phyloP scores from a whole-genome alignment of 331 rosid species.

The Saraca asoca region DNA sequence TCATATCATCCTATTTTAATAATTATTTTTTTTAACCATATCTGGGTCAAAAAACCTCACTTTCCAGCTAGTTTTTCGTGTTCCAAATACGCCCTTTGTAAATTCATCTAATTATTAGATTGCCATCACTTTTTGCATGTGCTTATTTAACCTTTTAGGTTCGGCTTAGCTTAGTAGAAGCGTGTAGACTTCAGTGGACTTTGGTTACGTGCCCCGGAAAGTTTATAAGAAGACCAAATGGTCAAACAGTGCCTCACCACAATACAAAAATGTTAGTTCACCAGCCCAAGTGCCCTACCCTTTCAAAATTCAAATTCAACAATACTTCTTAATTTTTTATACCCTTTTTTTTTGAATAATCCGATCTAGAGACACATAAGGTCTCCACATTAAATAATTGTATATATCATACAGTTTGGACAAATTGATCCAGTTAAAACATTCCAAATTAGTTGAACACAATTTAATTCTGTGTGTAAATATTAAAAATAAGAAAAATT shows the following conservation, averaged over 20 bases:
- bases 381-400: too few species aligned
- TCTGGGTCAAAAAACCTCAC: too few species aligned
- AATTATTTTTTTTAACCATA: conserved; percentile 1
- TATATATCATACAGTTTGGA: too few species aligned
- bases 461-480: too few species aligned
- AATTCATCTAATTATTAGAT: conserved; percentile 2
- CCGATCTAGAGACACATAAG: too few species aligned
- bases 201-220: neutral
- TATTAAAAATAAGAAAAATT: too few species aligned
- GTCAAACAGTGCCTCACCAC: conserved; percentile 15
- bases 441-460: too few species aligned
- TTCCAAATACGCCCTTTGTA: neutral
- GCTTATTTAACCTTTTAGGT: neutral
- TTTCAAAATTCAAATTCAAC: neutral
- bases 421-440: too few species aligned
- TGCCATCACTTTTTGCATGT: conserved; percentile 13
- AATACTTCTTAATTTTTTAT: neutral
- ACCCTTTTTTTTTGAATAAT: neutral
- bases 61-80: neutral
- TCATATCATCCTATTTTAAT: too few species aligned
- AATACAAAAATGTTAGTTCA: conserved; percentile 35
- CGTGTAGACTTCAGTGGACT: conserved; percentile 1
- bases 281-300: conserved; percentile 12
- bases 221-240: neutral
- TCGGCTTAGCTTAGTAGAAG: neutral